Conservation (phyloP, 805 yeast species). For the Scheffersomyces coipomensis region DNA sequence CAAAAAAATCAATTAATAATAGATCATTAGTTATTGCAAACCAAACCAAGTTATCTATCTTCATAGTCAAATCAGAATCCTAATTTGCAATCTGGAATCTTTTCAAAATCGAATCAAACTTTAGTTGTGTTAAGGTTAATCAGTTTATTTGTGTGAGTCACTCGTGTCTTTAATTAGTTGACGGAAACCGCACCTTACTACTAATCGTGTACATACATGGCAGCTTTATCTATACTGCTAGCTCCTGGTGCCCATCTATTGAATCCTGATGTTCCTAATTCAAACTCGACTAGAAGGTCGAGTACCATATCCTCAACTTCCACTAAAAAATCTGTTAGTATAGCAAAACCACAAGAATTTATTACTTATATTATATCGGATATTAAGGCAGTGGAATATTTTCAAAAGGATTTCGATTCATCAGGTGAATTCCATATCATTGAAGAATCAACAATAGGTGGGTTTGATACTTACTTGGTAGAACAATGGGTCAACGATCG, state of each 20-base stretch:
- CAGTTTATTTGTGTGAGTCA: no score
- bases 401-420: constrained; percentile 37
- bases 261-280: background rate
- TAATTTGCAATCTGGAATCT: no score
- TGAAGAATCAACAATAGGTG: constrained; percentile 52
- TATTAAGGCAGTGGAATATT: constrained; percentile 48
- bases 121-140: no score
- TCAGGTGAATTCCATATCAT: constrained; percentile 37
- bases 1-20: no score
- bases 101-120: no score
- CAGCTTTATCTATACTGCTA: background rate
- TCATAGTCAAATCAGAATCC: no score
- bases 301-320: background rate
- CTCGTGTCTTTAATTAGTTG: no score
- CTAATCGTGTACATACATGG: no score
- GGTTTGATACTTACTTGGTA: constrained; percentile 87
- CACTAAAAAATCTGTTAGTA: background rate
- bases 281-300: background rate
- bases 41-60: no score
- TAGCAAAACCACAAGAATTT: constrained; percentile 13
- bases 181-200: no score
- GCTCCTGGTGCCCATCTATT: background rate
- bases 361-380: constrained; percentile 55
- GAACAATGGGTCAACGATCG: constrained; percentile 93
- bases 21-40: no score